Evolutionary conservation across 805 yeast genomes (phyloP), one percentile per base, ranked within the genome.

Genomic region (Kluyveromyces nonfermentans): DNA sequence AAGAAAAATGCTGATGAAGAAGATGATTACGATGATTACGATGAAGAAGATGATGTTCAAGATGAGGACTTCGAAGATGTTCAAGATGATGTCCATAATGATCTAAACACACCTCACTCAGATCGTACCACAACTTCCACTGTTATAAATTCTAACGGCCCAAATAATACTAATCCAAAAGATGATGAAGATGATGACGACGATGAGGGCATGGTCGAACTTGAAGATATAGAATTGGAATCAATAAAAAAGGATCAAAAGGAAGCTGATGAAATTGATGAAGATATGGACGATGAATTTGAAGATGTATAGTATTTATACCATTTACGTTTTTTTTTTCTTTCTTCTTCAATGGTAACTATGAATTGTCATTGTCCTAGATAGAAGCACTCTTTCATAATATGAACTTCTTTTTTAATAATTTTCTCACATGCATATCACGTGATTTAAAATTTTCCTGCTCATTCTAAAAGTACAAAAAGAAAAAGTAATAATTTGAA

Each of bases 1-100:
- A 78, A 77, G 49, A 73, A 79, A 52, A 84, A 82, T 56, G 81
- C 76, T 5, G 72, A 71, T 41, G 85, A 79, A 47, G 78, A 71
- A 9, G 74, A 74, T 30, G 82, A 72, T 8, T 82, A 77, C 9
- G 85, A 68, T 17, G 77, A 70, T 8, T 75, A 68, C 0, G 75
- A 71, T 1, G 73, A 68, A 1, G 74, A 65, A 2, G 69, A 65
- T 7, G 74, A 66, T 8, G 72, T 64, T 2, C 74, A 68, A n/a
- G 74, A 66, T 12, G 69, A 50, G 21, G 50, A 52, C 43, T 60
- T 59, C 20, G 61, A 51, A 44, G 56, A 50, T 15, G 52, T 48
- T 18, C 50, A 47, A 15, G 48, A 45, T 19, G 62, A 49, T 21
- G 32, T 9, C 7, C 31, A 15, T 14, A 33, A 33, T 33, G 39